These are phyloP conservation scores for Beta corolliflora DNA, from an alignment of 179 eudicot species.

Conservation along the genomic window DNA sequence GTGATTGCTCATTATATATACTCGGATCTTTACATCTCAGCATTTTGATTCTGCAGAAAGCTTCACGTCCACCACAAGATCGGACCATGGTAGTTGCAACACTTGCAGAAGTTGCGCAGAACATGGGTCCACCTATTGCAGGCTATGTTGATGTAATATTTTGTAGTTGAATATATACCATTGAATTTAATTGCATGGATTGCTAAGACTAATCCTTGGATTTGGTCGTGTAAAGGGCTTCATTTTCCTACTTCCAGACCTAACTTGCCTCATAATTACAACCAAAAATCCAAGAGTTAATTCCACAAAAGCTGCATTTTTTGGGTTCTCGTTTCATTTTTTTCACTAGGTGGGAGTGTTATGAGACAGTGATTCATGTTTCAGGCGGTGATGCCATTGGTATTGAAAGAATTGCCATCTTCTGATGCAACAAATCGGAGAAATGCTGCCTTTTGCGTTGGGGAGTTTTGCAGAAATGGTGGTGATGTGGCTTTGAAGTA, in stretches of 20 bases:
- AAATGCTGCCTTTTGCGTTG: slow-evolving; percentile 98
- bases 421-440: slow-evolving; percentile 86
- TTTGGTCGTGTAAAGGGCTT: background rate
- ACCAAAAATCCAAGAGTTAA: background rate
- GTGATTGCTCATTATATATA: background rate
- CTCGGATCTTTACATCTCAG: background rate
- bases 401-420: slow-evolving; percentile 79
- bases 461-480: slow-evolving; percentile 93
- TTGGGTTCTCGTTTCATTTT: background rate
- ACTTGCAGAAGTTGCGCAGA: slow-evolving; percentile 98
- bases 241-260: background rate
- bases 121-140: slow-evolving; percentile 94
- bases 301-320: background rate
- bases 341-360: background rate
- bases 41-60: slow-evolving; percentile 62
- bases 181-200: background rate
- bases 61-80: slow-evolving; percentile 74
- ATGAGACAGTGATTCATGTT: slow-evolving; percentile 36
- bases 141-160: slow-evolving; percentile 80
- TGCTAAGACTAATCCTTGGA: background rate
- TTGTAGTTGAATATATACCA: background rate
- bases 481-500: slow-evolving; percentile 82
- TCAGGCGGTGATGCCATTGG: slow-evolving; percentile 73
- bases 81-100: slow-evolving; percentile 23
- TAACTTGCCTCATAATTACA: background rate